These are phyloP conservation scores for Botryotinia narcissicola DNA, from an alignment of 2,329 filamentous ascomycete species.

Conservation along the genomic window DNA sequence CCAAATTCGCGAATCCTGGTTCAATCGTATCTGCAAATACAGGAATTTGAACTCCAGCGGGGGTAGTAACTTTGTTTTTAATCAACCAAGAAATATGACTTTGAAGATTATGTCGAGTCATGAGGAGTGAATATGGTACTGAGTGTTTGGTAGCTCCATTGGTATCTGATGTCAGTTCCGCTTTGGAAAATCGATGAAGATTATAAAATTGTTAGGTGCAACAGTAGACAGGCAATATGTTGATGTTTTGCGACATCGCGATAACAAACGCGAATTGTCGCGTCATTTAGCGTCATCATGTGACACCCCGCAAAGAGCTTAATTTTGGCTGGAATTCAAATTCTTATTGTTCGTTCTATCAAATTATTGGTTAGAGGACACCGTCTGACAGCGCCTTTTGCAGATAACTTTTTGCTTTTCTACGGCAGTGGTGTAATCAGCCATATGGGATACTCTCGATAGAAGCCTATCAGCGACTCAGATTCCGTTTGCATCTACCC, in stretches of 20 bases:
- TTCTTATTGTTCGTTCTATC: not conserved
- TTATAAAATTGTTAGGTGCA: not conserved
- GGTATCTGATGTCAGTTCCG: constrained; percentile 19
- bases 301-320: constrained; percentile 7
- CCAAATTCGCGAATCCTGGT: constrained; percentile 14
- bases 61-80: constrained; percentile 32
- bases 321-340: not conserved
- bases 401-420: not conserved
- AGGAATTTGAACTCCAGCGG: constrained; percentile 25
- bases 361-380: not conserved
- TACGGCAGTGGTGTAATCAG: not conserved
- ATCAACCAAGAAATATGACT: constrained; percentile 39
- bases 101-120: constrained; percentile 40
- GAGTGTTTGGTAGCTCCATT: constrained; percentile 30
- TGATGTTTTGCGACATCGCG: not conserved
- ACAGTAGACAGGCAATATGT: constrained; percentile 2
- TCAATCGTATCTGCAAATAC: constrained; percentile 16
- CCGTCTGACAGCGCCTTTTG: not conserved
- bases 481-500: not conserved
- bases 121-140: constrained; percentile 31
- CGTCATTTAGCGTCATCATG: constrained; percentile 11
- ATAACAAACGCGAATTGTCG: constrained; percentile 7
- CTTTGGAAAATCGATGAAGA: not conserved
- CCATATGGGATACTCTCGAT: not conserved
- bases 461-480: not conserved